A percentile compares a stretch with the other conserved stretches of the same genome.
Conservation (phyloP, 345 rosid genomes). For the Salix brachista region DNA sequence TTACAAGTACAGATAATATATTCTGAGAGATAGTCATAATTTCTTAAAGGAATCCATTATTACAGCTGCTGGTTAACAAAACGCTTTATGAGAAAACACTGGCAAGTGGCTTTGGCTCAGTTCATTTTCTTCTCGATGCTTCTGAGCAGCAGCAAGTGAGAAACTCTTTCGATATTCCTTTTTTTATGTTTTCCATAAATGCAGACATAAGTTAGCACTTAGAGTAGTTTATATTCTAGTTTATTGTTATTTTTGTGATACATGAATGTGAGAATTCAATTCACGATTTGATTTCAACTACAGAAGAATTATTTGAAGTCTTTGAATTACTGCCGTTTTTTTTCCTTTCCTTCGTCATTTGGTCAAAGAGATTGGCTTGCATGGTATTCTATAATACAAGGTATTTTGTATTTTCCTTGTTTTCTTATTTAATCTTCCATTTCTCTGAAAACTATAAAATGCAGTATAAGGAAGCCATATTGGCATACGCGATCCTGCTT, state of each 20-base stretch:
- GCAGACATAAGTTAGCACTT: neutral
- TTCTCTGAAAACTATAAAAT: constrained; percentile 3
- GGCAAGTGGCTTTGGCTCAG: constrained; percentile 94
- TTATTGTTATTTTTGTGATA: neutral
- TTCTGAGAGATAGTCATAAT: constrained; percentile 8
- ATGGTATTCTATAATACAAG: neutral
- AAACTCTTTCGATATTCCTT: constrained; percentile 10
- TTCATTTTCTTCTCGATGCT: constrained; percentile 94
- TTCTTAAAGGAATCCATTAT: constrained; percentile 17
- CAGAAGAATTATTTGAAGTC: neutral
- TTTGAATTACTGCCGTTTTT: neutral
- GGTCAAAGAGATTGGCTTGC: neutral
- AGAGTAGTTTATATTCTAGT: neutral
- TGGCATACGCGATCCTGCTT: constrained; percentile 81
- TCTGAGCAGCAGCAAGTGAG: constrained; percentile 93
- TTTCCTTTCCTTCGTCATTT: neutral
- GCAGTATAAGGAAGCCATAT: constrained; percentile 93
- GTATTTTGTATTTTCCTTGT: neutral
- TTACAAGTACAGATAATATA: neutral
- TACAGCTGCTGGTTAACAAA: constrained; percentile 84
- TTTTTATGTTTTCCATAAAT: constrained; percentile 4
- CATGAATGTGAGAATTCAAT: neutral
- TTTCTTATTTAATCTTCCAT: neutral
- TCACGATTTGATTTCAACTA: neutral
- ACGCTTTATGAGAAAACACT: constrained; percentile 94